phyloP scores from a whole-genome alignment of 176 grass and related monocot genomes.

The Miscanthus lutarioriparius region DNA sequence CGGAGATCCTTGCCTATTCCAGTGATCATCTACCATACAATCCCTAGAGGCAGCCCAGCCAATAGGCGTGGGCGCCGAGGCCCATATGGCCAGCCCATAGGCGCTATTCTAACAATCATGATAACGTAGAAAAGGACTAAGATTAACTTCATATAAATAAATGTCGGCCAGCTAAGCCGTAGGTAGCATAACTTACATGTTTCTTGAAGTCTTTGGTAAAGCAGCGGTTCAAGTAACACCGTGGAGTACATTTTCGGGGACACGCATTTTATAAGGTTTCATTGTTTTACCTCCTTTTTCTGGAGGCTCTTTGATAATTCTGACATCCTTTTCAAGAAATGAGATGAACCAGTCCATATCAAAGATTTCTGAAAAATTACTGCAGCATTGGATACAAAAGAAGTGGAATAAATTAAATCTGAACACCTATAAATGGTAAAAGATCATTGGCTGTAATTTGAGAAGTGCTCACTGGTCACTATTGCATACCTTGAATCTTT shows the following conservation, averaged over 20 bases:
- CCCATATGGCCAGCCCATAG: too few species aligned
- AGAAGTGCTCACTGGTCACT: neutral
- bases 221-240: constrained; percentile 72
- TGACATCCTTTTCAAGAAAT: constrained; percentile 66
- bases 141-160: neutral
- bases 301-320: constrained; percentile 69
- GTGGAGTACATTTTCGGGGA: constrained; percentile 66
- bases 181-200: constrained; percentile 53
- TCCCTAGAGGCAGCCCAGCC: too few species aligned
- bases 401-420: constrained; percentile 17
- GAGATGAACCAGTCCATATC: constrained; percentile 76
- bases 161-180: neutral
- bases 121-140: neutral
- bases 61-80: too few species aligned
- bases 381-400: constrained; percentile 40
- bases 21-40: too few species aligned
- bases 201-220: constrained; percentile 80
- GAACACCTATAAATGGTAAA: constrained; percentile 12
- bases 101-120: too few species aligned
- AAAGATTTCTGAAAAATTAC: constrained; percentile 85
- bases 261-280: constrained; percentile 63
- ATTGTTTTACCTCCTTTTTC: constrained; percentile 53
- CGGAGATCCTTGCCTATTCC: too few species aligned
- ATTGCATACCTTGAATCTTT: constrained; percentile 75
- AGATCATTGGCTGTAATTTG: neutral